Conservation (phyloP, 2,329 filamentous ascomycete species). For the Beauveria caledonica region DNA sequence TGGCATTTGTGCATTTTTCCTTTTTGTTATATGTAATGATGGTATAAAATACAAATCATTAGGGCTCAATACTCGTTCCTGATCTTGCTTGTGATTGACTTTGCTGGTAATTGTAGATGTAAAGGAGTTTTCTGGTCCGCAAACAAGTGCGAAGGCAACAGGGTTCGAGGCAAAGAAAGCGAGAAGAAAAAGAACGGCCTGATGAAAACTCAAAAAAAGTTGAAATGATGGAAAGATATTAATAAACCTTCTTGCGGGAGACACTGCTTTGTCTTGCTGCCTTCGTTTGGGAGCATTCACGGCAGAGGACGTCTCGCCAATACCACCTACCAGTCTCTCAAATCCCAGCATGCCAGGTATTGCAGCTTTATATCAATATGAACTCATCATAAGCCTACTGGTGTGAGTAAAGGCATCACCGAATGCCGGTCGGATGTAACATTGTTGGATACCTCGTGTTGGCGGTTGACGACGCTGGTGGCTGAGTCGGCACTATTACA, state of each 20-base stretch:
- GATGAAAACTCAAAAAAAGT: too few species aligned
- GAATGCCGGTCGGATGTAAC: conserved; percentile 1
- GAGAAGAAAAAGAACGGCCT: neutral
- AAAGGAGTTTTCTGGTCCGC: neutral
- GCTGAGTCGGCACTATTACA: neutral
- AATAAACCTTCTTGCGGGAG: too few species aligned
- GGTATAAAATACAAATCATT: conserved; percentile 12
- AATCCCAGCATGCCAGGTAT: neutral
- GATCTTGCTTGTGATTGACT: neutral
- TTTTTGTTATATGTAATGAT: conserved; percentile 12
- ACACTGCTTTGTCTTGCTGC: too few species aligned
- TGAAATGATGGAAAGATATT: too few species aligned
- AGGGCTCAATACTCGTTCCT: conserved; percentile 6
- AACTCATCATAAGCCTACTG: neutral
- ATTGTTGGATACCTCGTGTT: neutral
- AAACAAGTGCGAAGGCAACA: neutral
- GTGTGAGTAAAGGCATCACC: neutral
- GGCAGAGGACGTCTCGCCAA: too few species aligned
- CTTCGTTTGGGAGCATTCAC: too few species aligned
- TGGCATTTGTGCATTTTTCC: conserved; percentile 11
- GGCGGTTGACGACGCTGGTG: conserved; percentile 5
- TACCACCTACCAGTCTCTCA: too few species aligned
- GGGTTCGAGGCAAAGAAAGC: neutral
- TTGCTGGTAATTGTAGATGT: neutral
- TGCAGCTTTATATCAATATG: neutral